phyloP scores from a whole-genome alignment of 805 yeast genomes.

The Torulaspora microellipsoides region DNA sequence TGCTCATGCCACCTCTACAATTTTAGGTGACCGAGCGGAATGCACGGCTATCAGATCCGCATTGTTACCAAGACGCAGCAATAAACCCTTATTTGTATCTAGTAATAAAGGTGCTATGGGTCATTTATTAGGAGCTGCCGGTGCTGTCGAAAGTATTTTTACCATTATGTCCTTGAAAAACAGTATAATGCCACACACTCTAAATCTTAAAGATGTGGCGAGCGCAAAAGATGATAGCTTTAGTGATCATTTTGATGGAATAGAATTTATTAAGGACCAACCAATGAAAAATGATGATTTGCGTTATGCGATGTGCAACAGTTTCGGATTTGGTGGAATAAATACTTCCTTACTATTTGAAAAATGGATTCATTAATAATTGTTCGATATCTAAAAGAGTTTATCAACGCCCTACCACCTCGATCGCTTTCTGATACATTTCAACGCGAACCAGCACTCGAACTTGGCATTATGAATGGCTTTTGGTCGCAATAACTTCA shows the following conservation, averaged over 20 bases:
- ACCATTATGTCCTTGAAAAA: constrained; percentile 61
- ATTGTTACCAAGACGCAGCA: constrained; percentile 18
- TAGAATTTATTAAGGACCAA: constrained; percentile 54
- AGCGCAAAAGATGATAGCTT: constrained; percentile 44
- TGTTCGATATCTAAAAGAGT: no score
- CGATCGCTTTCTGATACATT: no score
- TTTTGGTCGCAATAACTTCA: no score
- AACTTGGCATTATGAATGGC: no score
- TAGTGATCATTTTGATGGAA: constrained; percentile 36
- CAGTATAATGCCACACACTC: constrained; percentile 68
- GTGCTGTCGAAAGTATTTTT: constrained; percentile 85
- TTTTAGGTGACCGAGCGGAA: constrained; percentile 86
- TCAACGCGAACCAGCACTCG: no score
- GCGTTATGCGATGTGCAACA: constrained; percentile 69
- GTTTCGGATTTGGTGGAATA: constrained; percentile 98
- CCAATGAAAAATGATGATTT: constrained; percentile 41
- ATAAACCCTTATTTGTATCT: constrained; percentile 46
- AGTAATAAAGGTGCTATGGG: constrained; percentile 93
- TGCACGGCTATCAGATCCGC: constrained; percentile 56
- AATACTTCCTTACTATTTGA: constrained; percentile 68
- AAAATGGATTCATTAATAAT: constrained; percentile 18
- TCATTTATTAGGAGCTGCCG: constrained; percentile 93
- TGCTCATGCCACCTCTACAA: constrained; percentile 96
- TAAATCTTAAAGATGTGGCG: constrained; percentile 58
- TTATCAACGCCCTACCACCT: no score